A percentile compares a stretch with the other conserved stretches of the same genome.
Conservation (phyloP, 352 stramenopile species). For the Globisporangium splendens region DNA sequence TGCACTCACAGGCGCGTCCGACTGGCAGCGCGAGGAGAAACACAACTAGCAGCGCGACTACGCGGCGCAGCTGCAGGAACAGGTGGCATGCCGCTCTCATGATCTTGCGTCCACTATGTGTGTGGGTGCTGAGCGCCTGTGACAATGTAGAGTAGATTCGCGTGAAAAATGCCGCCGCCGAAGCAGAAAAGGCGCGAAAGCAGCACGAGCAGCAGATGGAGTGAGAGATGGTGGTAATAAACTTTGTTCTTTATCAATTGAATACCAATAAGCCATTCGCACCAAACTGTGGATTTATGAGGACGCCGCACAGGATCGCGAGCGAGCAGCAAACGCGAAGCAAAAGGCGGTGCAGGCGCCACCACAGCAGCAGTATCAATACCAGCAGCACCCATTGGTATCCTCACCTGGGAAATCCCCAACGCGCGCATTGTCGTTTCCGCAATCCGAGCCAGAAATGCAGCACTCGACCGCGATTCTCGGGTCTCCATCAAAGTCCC, state of each 20-base stretch:
- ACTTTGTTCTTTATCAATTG: background rate
- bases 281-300: too few relatives aligned
- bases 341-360: constrained; percentile 3
- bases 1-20: constrained; percentile 33
- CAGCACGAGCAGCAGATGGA: constrained; percentile 49
- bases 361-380: background rate
- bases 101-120: background rate
- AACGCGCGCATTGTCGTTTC: constrained; percentile 7
- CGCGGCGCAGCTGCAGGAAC: constrained; percentile 60
- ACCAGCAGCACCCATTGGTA: background rate
- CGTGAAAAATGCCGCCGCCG: constrained; percentile 41
- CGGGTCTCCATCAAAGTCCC: constrained; percentile 7
- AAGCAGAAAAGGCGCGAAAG: constrained; percentile 37
- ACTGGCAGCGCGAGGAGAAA: constrained; percentile 49
- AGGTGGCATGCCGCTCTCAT: constrained; percentile 20
- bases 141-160: constrained; percentile 19
- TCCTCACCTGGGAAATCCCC: constrained; percentile 14
- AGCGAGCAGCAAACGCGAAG: constrained; percentile 7
- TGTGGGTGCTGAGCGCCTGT: background rate
- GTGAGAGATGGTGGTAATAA: constrained; percentile 32
- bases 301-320: constrained; percentile 11
- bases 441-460: constrained; percentile 12
- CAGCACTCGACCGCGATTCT: constrained; percentile 5
- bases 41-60: constrained; percentile 58
- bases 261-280: too few relatives aligned